phyloP scores from a whole-genome alignment of 805 yeast genomes.

The Starmerella floris region DNA sequence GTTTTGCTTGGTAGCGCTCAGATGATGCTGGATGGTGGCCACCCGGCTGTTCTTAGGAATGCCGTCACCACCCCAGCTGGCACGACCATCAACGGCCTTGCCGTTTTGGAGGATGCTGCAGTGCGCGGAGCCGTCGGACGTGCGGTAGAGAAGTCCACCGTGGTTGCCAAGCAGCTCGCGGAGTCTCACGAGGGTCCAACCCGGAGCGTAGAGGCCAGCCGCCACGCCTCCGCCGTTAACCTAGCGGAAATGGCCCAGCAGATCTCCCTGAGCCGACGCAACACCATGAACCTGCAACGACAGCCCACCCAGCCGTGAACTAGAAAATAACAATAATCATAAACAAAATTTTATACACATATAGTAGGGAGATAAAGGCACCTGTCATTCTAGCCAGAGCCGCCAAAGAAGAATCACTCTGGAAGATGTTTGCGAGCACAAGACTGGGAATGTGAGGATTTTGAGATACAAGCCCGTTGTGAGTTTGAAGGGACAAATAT shows the following conservation, averaged over 20 bases:
- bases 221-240: conserved; percentile 19
- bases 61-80: conserved; percentile 97
- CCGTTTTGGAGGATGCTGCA: conserved; percentile 83
- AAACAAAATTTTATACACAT: too few relatives aligned
- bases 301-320: conserved; percentile 17
- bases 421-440: too few relatives aligned
- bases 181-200: conserved; percentile 11
- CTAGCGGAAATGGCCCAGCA: conserved; percentile 24
- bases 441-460: too few relatives aligned
- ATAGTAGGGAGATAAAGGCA: too few relatives aligned
- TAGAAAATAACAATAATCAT: too few relatives aligned
- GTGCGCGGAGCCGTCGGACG: conserved; percentile 77
- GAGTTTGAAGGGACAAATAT: too few relatives aligned
- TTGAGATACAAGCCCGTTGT: too few relatives aligned
- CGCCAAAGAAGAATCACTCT: too few relatives aligned
- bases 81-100: conserved; percentile 88
- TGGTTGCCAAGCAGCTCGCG: conserved; percentile 38
- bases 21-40: conserved; percentile 75
- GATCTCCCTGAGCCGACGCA: conserved; percentile 21
- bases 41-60: conserved; percentile 78
- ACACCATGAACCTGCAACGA: conserved; percentile 19
- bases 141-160: conserved; percentile 87
- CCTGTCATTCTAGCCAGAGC: too few relatives aligned
- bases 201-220: conserved; percentile 17
- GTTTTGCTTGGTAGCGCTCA: conserved; percentile 88